Conservation (phyloP, 192 early-diverging fungal species). For the Rhizophagus clarus region DNA sequence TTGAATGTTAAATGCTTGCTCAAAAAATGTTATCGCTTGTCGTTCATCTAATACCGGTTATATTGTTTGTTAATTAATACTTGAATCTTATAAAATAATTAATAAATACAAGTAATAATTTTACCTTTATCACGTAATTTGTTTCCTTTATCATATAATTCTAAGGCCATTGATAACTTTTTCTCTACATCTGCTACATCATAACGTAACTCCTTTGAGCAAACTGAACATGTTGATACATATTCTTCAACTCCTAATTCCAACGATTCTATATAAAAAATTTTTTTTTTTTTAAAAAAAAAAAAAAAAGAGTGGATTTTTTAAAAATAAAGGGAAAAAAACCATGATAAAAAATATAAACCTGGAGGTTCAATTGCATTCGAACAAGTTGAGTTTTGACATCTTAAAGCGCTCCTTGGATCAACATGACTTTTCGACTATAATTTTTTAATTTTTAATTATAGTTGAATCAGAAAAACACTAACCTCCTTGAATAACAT, state of each 20-base stretch:
- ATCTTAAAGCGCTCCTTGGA: slow-evolving; percentile 28
- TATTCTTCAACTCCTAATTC: slow-evolving; percentile 21
- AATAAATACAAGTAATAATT: no score
- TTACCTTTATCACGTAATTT: slow-evolving; percentile 6
- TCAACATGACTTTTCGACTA: slow-evolving; percentile 17
- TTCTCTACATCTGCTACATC: slow-evolving; percentile 22
- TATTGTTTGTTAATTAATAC: no score
- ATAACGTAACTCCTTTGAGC: not conserved
- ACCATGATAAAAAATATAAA: no score
- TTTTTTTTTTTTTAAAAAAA: not conserved
- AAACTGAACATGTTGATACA: slow-evolving; percentile 9
- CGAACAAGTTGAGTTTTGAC: slow-evolving; percentile 11
- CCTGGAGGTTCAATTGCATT: slow-evolving; percentile 29
- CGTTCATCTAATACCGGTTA: not conserved
- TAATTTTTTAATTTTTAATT: not conserved
- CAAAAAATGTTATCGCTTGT: slow-evolving; percentile 1
- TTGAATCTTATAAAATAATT: not conserved
- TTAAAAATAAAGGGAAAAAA: not conserved
- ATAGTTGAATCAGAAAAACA: not conserved
- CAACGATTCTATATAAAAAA: slow-evolving; percentile 6
- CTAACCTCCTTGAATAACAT: no score
- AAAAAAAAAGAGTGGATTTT: not conserved
- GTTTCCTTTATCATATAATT: slow-evolving; percentile 23
- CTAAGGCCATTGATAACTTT: not conserved
- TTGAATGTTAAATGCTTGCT: slow-evolving; percentile 23